Evolutionary conservation across 345 rosid species (phyloP).

Genomic region (Camelina laxa): DNA sequence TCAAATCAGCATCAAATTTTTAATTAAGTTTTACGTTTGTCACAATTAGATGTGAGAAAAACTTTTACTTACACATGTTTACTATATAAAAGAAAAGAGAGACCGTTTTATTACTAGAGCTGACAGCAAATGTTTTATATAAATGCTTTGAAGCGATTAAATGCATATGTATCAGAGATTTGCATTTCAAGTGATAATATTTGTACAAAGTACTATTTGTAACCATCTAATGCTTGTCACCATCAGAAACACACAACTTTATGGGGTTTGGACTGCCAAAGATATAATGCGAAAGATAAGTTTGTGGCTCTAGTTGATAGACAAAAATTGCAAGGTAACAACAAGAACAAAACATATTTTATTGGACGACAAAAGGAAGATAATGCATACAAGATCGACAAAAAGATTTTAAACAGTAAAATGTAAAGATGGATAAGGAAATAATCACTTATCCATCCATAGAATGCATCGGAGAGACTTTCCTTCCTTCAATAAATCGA

Average conservation of each 20-base stretch:
- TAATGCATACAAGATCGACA: not conserved
- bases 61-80: no score
- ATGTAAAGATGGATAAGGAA: no score
- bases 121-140: not conserved
- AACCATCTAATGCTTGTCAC: not conserved
- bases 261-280: not conserved
- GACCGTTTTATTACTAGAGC: not conserved
- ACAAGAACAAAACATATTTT: not conserved
- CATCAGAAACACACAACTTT: not conserved
- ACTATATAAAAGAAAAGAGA: no score
- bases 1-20: no score
- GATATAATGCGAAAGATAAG: not conserved
- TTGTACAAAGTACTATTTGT: not conserved
- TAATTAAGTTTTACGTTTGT: no score
- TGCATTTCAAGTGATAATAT: not conserved
- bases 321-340: not conserved
- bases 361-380: not conserved
- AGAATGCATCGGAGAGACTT: slow-evolving; percentile 62
- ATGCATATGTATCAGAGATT: not conserved
- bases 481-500: slow-evolving; percentile 55
- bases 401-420: not conserved
- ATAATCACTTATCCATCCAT: slow-evolving; percentile 57
- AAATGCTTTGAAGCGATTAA: not conserved
- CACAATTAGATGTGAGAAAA: no score
- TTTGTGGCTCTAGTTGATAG: not conserved